Evolutionary conservation across 176 grass and related monocot species (phyloP).

Genomic region (Lolium multiflorum): DNA sequence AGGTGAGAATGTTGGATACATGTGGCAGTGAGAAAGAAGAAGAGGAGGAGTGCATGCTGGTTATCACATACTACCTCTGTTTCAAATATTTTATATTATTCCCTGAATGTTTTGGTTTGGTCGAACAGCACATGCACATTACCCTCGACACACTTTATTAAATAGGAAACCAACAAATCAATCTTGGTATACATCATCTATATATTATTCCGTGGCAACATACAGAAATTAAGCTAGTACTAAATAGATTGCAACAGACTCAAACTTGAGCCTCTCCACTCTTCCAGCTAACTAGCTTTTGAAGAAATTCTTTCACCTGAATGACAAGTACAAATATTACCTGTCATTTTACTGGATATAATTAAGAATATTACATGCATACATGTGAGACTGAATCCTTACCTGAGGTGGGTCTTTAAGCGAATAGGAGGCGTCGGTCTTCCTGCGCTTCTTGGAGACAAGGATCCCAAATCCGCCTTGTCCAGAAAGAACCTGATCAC

Average conservation of each 20-base stretch:
- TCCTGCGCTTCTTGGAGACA: not conserved
- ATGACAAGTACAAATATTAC: not conserved
- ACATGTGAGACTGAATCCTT: not conserved
- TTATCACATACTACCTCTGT: no score
- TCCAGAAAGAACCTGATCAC: not conserved
- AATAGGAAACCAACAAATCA: no score
- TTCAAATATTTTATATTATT: no score
- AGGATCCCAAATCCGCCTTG: not conserved
- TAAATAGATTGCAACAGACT: not conserved
- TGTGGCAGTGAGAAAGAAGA: no score
- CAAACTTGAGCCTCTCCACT: not conserved
- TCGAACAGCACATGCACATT: no score
- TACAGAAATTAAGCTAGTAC: no score
- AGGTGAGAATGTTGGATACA: no score
- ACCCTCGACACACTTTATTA: no score
- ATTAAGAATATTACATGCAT: not conserved
- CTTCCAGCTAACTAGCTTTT: not conserved
- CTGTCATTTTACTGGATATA: not conserved
- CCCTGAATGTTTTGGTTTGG: no score
- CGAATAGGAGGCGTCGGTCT: not conserved
- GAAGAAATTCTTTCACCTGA: not conserved
- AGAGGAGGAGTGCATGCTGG: no score
- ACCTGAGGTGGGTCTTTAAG: not conserved
- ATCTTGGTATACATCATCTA: no score
- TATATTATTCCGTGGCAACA: no score